Conservation (phyloP, 2,329 filamentous ascomycete genomes). For the Calonectria pseudoreteaudii region DNA sequence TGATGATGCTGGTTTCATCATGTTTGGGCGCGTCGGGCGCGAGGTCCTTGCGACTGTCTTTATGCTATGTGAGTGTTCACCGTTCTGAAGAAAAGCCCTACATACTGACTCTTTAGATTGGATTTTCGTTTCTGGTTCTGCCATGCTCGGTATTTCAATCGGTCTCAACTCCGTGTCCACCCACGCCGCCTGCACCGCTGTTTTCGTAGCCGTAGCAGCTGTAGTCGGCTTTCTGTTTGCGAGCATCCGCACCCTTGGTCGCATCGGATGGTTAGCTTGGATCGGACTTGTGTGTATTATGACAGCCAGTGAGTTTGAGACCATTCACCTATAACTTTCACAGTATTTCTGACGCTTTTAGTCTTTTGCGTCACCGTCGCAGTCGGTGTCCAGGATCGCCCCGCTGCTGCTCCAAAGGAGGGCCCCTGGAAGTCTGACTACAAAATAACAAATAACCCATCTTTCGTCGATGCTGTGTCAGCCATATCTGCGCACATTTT, state of each 20-base stretch:
- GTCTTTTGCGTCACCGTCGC: conserved; percentile 37
- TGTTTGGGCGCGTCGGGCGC: conserved; percentile 60
- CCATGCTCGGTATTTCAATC: background rate
- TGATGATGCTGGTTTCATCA: conserved; percentile 60
- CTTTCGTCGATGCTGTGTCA: conserved; percentile 47
- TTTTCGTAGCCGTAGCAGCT: background rate
- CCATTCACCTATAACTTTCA: background rate
- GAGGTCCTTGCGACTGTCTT: conserved; percentile 52
- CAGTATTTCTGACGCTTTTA: background rate
- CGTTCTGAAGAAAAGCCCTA: background rate
- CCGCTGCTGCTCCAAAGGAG: conserved; percentile 23
- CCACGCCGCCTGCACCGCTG: background rate
- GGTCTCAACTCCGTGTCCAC: background rate
- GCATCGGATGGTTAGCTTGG: background rate
- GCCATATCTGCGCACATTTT: conserved; percentile 50
- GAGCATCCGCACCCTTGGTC: conserved; percentile 6
- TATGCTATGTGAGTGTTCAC: conserved; percentile 4
- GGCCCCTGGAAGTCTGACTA: conserved; percentile 46
- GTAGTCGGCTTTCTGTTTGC: conserved; percentile 6
- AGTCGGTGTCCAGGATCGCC: conserved; percentile 34
- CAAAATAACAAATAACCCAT: conserved; percentile 44
- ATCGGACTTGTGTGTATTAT: background rate
- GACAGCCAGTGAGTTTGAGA: background rate
- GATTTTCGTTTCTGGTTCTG: background rate
- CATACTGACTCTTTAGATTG: background rate